Conservation (phyloP, 75 land plant species). For the Adiantum capillusveneris region DNA sequence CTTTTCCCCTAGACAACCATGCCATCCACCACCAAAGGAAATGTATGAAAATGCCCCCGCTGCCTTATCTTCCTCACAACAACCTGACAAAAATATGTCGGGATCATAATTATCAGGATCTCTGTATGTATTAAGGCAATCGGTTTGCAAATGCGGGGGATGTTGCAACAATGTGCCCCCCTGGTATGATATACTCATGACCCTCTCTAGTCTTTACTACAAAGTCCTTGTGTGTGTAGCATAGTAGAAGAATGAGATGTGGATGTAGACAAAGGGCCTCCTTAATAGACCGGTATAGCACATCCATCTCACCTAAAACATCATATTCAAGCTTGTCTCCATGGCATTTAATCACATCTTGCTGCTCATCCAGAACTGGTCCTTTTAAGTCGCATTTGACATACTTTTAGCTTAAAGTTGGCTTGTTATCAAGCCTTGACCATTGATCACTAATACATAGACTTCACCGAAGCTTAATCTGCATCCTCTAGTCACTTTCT, state of each 20-base stretch:
- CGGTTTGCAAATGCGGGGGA: slow-evolving; percentile 13
- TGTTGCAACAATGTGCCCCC: slow-evolving; percentile 9
- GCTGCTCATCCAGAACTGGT: slow-evolving; percentile 6
- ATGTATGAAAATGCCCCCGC: slow-evolving; percentile 3
- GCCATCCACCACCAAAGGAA: slow-evolving; percentile 2
- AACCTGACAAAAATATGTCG: neutral
- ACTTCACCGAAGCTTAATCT: too few relatives aligned
- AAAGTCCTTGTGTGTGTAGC: slow-evolving; percentile 9
- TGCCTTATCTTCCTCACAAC: slow-evolving; percentile 12
- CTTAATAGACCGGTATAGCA: slow-evolving; percentile 8
- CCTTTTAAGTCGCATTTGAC: too few relatives aligned
- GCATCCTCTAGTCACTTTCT: too few relatives aligned
- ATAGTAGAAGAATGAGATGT: slow-evolving; percentile 8
- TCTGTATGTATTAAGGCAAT: slow-evolving; percentile 6
- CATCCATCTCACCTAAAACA: slow-evolving; percentile 22
- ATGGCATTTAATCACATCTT: slow-evolving; percentile 1
- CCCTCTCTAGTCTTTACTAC: slow-evolving; percentile 5
- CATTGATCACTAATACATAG: too few relatives aligned
- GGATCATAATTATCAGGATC: slow-evolving; percentile 11
- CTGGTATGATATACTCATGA: neutral
- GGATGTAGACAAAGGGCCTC: slow-evolving; percentile 12
- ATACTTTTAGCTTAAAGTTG: too few relatives aligned
- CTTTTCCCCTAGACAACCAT: neutral
- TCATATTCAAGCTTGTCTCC: slow-evolving; percentile 6
- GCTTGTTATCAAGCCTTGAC: too few relatives aligned